Evolutionary conservation across 75 land plant genomes (phyloP), one percentile per base, ranked within the genome.

Genomic region (Cunninghamia lanceolata): DNA sequence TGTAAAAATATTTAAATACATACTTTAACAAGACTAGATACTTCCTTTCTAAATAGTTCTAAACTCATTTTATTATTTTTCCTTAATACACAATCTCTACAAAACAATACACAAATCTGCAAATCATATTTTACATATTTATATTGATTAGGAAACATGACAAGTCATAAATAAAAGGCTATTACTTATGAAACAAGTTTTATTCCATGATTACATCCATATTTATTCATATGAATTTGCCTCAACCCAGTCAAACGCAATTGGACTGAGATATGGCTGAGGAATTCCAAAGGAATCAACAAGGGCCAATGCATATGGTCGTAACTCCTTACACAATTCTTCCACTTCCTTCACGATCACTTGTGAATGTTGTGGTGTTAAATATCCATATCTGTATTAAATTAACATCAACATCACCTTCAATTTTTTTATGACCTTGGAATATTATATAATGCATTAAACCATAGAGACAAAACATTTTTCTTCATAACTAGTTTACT

Each of bases 241-340:
- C 35, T 92, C 95, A 54, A 98, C 84, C 99, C 99, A 98, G 83
- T 98, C 90, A 83, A 90, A 96, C 14, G 98, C 98, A 74, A 98
- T 92, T 21, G 99, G 98, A 68, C 96, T 87, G 81, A 98, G 90
- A 46, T 92, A 92, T 40, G 94, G 87, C 86, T 92, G 94, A 19
- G 99, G 99, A 28, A 98, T 93, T 43, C 99, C 99, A 84, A 96
- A 95, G 36, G 98, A 93, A 78, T 89, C 92, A 40, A 98, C 98
- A 36, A 98, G 76, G 15, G 92, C 82, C 34, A 98, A 92, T 21
- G 95, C 94, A 85, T 96, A 95, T 21, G 99, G 99, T 85, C 98
- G 90, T 17, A 98, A 2, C 56, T 98, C 97, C 42, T 87, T 89
- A 89, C 98, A 98, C 53, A 98, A 82, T 38, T 88, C 85, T 13